A percentile compares a stretch with the other conserved stretches of the same genome.
Evolutionary conservation across 495 filamentous ascomycete species (phyloP).

Genomic region (Penicillium maclennaniae): DNA sequence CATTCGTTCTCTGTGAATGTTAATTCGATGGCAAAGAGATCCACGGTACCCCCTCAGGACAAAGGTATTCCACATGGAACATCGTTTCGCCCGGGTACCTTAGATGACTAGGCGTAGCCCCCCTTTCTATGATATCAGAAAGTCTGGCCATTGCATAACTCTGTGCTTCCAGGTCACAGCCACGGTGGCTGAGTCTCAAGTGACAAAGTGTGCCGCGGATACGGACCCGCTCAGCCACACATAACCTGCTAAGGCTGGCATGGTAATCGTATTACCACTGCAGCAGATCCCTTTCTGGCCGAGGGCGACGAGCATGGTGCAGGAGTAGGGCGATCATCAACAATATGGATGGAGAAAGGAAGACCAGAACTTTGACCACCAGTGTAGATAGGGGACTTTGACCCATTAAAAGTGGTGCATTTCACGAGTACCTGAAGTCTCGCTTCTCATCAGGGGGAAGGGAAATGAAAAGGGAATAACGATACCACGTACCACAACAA

Average conservation of each 20-base stretch:
- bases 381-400: background rate
- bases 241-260: conserved; percentile 20
- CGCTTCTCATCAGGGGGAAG: background rate
- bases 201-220: conserved; percentile 18
- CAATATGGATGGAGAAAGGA: background rate
- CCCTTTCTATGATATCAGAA: conserved; percentile 24
- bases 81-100: background rate
- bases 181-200: conserved; percentile 23
- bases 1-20: background rate
- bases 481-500: background rate
- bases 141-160: conserved; percentile 2
- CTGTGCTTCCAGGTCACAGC: conserved; percentile 9
- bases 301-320: conserved; percentile 1
- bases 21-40: background rate
- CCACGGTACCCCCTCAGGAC: background rate
- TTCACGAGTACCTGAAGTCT: background rate
- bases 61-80: background rate
- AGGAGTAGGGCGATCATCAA: background rate
- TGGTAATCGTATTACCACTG: conserved; percentile 15
- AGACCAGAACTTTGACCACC: background rate
- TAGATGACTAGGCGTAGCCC: background rate
- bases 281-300: background rate
- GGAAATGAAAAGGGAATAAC: background rate
- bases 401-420: background rate
- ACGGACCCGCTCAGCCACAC: conserved; percentile 20